Conservation (phyloP, 495 filamentous ascomycete genomes). For the Xylaria palmicola region DNA sequence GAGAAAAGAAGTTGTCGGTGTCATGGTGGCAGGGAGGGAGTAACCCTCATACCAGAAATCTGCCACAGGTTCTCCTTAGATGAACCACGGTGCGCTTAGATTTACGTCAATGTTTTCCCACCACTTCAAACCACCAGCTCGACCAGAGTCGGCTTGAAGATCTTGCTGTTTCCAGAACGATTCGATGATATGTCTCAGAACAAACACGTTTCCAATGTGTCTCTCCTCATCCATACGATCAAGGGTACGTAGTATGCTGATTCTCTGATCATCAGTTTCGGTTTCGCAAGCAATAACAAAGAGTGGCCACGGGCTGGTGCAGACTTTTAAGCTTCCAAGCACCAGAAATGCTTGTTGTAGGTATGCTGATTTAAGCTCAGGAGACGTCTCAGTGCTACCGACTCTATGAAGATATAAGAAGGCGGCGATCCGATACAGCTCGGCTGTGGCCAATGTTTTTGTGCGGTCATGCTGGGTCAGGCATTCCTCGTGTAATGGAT, state of each 20-base stretch:
- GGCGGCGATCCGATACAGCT: slow-evolving; percentile 35
- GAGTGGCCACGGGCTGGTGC: slow-evolving; percentile 38
- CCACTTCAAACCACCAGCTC: slow-evolving; percentile 28
- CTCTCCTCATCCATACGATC: slow-evolving; percentile 34
- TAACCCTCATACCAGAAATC: not conserved
- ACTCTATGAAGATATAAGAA: slow-evolving; percentile 34
- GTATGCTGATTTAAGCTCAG: slow-evolving; percentile 26
- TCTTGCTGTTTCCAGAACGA: slow-evolving; percentile 38
- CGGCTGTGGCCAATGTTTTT: slow-evolving; percentile 31
- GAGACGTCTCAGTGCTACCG: slow-evolving; percentile 21
- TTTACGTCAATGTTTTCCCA: slow-evolving; percentile 35
- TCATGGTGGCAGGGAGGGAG: not conserved
- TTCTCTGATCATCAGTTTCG: slow-evolving; percentile 33
- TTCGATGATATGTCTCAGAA: slow-evolving; percentile 36
- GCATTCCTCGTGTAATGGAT: slow-evolving; percentile 17
- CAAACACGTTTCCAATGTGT: slow-evolving; percentile 37
- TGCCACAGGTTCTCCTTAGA: slow-evolving; percentile 15
- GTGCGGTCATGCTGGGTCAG: slow-evolving; percentile 21
- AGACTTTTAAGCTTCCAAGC: slow-evolving; percentile 26
- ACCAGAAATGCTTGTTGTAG: slow-evolving; percentile 27
- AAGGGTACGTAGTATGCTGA: slow-evolving; percentile 30
- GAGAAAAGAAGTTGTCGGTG: not conserved
- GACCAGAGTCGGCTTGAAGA: slow-evolving; percentile 32
- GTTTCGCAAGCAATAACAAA: slow-evolving; percentile 39
- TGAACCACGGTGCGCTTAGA: slow-evolving; percentile 33